Evolutionary conservation across 805 yeast genomes (phyloP).

Genomic region (Cyberlindnera petersonii): DNA sequence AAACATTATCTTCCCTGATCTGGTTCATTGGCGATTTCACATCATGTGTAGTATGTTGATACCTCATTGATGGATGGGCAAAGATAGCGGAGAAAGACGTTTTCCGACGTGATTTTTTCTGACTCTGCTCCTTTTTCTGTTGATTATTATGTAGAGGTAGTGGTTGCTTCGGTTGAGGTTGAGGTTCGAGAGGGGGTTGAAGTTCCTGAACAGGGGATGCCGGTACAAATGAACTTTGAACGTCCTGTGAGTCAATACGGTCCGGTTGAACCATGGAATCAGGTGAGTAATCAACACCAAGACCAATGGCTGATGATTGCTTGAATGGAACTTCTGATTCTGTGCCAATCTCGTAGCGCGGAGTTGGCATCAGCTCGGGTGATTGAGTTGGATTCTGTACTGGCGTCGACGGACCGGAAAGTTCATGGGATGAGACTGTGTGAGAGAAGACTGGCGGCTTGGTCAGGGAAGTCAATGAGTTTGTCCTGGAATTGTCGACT

Average conservation of each 20-base stretch:
- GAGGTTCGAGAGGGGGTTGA: background rate
- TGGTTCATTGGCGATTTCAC: no score
- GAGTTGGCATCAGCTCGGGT: slow-evolving; percentile 9
- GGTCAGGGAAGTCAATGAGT: slow-evolving; percentile 12
- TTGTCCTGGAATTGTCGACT: slow-evolving; percentile 12
- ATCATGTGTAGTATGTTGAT: no score
- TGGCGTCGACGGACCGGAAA: slow-evolving; percentile 1
- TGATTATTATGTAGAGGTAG: no score
- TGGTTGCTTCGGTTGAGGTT: background rate
- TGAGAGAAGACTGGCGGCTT: slow-evolving; percentile 2
- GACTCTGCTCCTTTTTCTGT: no score
- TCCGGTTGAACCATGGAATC: no score
- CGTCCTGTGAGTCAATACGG: no score
- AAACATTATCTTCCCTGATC: no score
- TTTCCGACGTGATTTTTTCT: slow-evolving; percentile 8
- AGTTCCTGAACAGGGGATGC: background rate
- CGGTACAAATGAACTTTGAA: background rate
- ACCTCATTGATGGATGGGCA: slow-evolving; percentile 7
- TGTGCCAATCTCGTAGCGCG: background rate
- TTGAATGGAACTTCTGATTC: background rate
- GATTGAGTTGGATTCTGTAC: slow-evolving; percentile 6
- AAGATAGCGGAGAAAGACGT: slow-evolving; percentile 5
- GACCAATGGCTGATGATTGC: background rate
- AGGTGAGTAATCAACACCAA: background rate
- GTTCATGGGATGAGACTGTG: background rate